These are phyloP conservation scores for Magnolia sinica DNA, from an alignment of 164 flowering plant genomes.

Conservation along the genomic window DNA sequence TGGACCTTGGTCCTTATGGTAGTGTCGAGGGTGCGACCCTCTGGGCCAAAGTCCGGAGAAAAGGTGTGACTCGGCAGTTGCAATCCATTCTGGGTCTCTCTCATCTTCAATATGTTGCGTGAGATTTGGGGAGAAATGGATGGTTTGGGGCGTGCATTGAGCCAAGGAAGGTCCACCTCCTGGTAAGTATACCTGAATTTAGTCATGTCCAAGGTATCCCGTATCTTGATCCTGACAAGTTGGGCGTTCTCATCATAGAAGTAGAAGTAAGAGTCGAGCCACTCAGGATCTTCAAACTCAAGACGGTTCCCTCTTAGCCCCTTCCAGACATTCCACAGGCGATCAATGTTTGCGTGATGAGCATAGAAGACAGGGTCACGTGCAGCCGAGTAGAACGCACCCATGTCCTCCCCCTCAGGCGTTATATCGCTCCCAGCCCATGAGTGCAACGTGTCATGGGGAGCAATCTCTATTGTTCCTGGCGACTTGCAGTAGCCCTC, in stretches of 20 bases:
- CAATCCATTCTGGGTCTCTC: conserved; percentile 1
- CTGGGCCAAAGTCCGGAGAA: conserved; percentile 13
- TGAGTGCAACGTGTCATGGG: conserved; percentile 24
- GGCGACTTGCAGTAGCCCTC: conserved; percentile 21
- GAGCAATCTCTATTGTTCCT: conserved; percentile 27
- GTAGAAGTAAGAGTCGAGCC: conserved; percentile 27
- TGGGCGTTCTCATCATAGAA: conserved; percentile 25
- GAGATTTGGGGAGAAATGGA: conserved; percentile 25
- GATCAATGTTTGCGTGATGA: conserved; percentile 29
- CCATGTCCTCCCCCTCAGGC: conserved; percentile 27
- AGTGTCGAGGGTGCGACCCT: conserved; percentile 17
- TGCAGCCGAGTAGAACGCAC: conserved; percentile 27
- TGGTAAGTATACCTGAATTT: conserved; percentile 24
- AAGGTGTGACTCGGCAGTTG: not conserved
- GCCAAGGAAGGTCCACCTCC: conserved; percentile 17
- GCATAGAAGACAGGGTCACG: conserved; percentile 28
- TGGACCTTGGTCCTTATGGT: conserved; percentile 14
- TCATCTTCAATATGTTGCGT: conserved; percentile 15
- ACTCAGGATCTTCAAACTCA: conserved; percentile 16
- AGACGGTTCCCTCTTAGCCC: conserved; percentile 6
- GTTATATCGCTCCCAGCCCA: conserved; percentile 23
- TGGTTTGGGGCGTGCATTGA: conserved; percentile 27
- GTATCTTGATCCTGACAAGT: conserved; percentile 17
- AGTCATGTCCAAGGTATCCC: conserved; percentile 20
- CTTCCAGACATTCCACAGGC: conserved; percentile 26